Evolutionary conservation across 805 yeast genomes (phyloP).

Genomic region (Wickerhamiella siamensis): DNA sequence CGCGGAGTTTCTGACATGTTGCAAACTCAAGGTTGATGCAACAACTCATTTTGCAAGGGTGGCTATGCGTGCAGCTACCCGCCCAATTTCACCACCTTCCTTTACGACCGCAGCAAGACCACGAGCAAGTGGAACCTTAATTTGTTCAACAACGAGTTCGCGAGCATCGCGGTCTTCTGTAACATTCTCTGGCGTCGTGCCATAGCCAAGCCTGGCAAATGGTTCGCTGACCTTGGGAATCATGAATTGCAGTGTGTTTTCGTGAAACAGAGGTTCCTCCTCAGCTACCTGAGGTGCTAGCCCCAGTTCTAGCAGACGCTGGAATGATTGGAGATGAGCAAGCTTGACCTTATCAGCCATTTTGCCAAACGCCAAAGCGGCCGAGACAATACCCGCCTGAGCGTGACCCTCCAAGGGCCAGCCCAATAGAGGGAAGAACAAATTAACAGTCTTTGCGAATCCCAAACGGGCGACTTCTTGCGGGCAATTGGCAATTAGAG

Average conservation of each 20-base stretch:
- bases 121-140: slow-evolving; percentile 6
- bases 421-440: slow-evolving; percentile 56
- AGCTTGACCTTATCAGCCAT: slow-evolving; percentile 18
- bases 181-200: slow-evolving; percentile 5
- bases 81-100: slow-evolving; percentile 17
- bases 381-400: slow-evolving; percentile 14
- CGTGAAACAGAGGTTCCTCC: slow-evolving; percentile 6
- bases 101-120: slow-evolving; percentile 8
- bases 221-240: slow-evolving; percentile 15
- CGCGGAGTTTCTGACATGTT: not conserved
- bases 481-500: slow-evolving; percentile 33
- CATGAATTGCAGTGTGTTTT: slow-evolving; percentile 12
- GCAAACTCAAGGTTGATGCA: not conserved
- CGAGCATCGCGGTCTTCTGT: slow-evolving; percentile 18
- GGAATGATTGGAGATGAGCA: slow-evolving; percentile 15
- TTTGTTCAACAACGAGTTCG: slow-evolving; percentile 9
- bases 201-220: slow-evolving; percentile 6
- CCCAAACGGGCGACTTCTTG: slow-evolving; percentile 13
- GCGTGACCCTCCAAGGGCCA: slow-evolving; percentile 35
- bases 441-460: slow-evolving; percentile 29
- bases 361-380: slow-evolving; percentile 16
- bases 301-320: slow-evolving; percentile 11
- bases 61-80: slow-evolving; percentile 10
- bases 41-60: slow-evolving; percentile 7
- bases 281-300: slow-evolving; percentile 6